Base-by-base conservation (phyloP, 2,329 filamentous ascomycete species). In the Penicillium sp. region DNA sequence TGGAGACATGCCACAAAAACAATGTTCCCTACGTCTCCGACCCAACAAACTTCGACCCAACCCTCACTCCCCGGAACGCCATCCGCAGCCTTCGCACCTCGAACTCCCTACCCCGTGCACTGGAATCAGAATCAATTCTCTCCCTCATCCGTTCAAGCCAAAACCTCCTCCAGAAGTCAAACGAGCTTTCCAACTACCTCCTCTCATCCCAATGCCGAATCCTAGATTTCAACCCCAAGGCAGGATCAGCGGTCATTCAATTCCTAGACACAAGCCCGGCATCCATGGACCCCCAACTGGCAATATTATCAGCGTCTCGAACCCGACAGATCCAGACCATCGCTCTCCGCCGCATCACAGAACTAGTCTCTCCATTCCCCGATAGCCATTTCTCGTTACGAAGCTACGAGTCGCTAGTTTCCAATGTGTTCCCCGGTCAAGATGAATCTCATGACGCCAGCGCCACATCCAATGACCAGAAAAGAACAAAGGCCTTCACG, bases 1-100 rank as follows among this genome's bases (percentile, higher is more conserved):
- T 73, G 39, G 51, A 80, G 68, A 60, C 90, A 85, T 97, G 93
- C 68, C 73, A 87, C 59, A 78, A 82, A n/a, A 82, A 87, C 62
- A 75, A 79, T 0, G 76, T 95, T 10, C 75, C 78, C 0, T 97
- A 91, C 89, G 90, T 91, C 61, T 90, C 94, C 70, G 94, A 99
- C 70, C 77, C 80, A 41, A 97, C 92, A 2, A 99, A 99, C 68
- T 73, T 79, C 16, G 89, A 97, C 66, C 82, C 80, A 9, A 91
- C 87, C 0, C 76, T 95, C 57, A 96, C 94, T 0, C 75, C 82
- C 44, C 84, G 94, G 38, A 99, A 99, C 68, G 87, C 93, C 0
- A 79, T 97, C 38, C 85, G 93, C 33, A 78, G 88, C 70, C 72
- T 96, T 43, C 80, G 84, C 21, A 75, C 79, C 27, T 74, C 81